Base-by-base conservation (phyloP, 495 filamentous ascomycete genomes). In the Rusavskia elegans region DNA sequence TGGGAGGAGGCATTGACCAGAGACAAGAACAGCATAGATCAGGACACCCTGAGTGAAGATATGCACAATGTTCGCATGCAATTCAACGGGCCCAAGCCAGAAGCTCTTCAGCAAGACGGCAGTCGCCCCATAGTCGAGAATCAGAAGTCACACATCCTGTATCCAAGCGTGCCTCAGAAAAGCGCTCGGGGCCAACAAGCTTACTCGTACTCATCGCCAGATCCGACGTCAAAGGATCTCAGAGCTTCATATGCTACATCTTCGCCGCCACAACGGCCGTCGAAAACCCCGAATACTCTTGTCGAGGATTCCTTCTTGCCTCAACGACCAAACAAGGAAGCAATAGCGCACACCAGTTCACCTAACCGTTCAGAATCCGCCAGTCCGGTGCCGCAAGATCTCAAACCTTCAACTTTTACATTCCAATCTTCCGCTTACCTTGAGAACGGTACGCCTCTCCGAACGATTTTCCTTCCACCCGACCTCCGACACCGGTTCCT, bases 371-470 rank as follows among this genome's bases (percentile, higher is more conserved):
- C 44, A 23, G 14, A 21, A 5, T 16, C 67, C 64, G 30, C 59
- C 57, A 19, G 66, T 67, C 21, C 45, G 66, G n/a, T 29, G 23
- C 55, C 56, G 45, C 57, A 64, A 48, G 68, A 68, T 23, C 64
- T 71, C 20, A 65, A 75, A 56, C 69, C 71, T 2, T 67, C 73
- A n/a, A 68, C 70, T 20, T 84, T 77, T 61, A 86, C 84, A 11
- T 96, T 97, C 69, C 83, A 83, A 50, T 83, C 90, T 2, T 81
- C 85, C 1, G 86, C 87, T 1, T 88, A 87, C 56, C 78, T 95
- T 16, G 92, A 98, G 61, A 90, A 85, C 56, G 89, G 89, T 14
- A 78, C 78, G 2, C 84, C 88, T 19, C 72, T 98, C 16, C 83
- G 92, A 32, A 84, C 89, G 0, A 71, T 98, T 48, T 95, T 96